Conservation (phyloP, 2,329 filamentous ascomycete species). For the Diaporthe destruens region DNA sequence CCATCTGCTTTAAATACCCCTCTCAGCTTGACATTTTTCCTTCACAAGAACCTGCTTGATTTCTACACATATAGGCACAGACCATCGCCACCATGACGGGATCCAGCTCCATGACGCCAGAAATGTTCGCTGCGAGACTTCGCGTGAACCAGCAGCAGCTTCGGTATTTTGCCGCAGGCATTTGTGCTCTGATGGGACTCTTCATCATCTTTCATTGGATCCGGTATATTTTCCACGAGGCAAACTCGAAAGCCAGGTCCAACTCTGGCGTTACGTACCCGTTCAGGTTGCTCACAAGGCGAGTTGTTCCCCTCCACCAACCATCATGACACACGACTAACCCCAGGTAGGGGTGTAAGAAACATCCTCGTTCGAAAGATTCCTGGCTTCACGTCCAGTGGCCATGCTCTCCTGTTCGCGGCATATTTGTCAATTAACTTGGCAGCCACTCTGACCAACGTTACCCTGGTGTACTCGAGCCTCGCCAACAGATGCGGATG, state of each 20-base stretch:
- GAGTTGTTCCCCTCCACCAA: neutral
- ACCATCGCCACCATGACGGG: neutral
- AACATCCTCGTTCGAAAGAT: constrained; percentile 50
- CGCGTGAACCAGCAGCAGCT: constrained; percentile 36
- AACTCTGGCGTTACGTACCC: neutral
- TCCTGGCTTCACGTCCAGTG: constrained; percentile 51
- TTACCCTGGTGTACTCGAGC: constrained; percentile 43
- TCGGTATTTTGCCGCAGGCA: constrained; percentile 37
- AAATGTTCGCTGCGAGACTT: constrained; percentile 35
- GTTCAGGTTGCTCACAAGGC: constrained; percentile 34
- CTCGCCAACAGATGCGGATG: constrained; percentile 50
- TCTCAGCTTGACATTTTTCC: neutral
- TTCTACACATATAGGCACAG: neutral
- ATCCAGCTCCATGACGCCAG: constrained; percentile 2
- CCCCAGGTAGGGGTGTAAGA: constrained; percentile 44
- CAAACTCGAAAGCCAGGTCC: neutral
- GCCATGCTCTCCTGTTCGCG: constrained; percentile 50
- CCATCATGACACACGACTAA: neutral
- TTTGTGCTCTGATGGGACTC: constrained; percentile 37
- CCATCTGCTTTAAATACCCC: no score
- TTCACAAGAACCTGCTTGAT: neutral
- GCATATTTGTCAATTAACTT: constrained; percentile 50
- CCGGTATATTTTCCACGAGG: constrained; percentile 32
- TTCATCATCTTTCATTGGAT: constrained; percentile 39
- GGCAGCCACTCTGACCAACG: constrained; percentile 48